phyloP scores from a whole-genome alignment of 106 monocot genomes.

The Hemerocallis citrina region DNA sequence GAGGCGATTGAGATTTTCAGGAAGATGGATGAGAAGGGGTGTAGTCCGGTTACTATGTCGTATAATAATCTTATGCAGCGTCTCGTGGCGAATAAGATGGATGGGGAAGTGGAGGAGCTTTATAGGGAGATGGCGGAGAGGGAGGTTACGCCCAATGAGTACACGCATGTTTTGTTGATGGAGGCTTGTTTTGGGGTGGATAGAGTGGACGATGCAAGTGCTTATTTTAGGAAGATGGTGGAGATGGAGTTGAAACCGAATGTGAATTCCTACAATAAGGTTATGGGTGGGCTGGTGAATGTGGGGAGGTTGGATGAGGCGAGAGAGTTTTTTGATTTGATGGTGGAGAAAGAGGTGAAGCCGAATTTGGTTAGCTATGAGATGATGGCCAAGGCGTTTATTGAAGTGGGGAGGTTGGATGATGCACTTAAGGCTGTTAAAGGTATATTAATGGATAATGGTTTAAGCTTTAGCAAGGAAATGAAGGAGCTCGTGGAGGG shows the following conservation, averaged over 20 bases:
- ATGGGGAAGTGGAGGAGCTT: slow-evolving; percentile 44
- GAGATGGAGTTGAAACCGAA: slow-evolving; percentile 62
- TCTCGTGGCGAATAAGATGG: slow-evolving; percentile 39
- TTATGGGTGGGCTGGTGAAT: slow-evolving; percentile 52
- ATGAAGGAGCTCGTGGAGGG: slow-evolving; percentile 65
- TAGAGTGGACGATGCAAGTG: slow-evolving; percentile 51
- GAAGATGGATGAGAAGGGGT: slow-evolving; percentile 62
- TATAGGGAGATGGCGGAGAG: slow-evolving; percentile 65
- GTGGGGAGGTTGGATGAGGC: slow-evolving; percentile 57
- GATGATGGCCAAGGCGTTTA: slow-evolving; percentile 40
- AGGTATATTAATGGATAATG: slow-evolving; percentile 58
- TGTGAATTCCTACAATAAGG: slow-evolving; percentile 59
- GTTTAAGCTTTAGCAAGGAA: slow-evolving; percentile 34
- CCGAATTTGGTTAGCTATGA: slow-evolving; percentile 65
- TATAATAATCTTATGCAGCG: slow-evolving; percentile 85
- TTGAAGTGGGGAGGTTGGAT: slow-evolving; percentile 39
- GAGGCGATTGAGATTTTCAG: slow-evolving; percentile 62
- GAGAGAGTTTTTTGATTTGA: slow-evolving; percentile 46
- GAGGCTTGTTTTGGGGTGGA: slow-evolving; percentile 58
- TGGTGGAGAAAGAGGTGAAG: slow-evolving; percentile 69
- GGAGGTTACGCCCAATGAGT: slow-evolving; percentile 63
- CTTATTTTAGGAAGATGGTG: slow-evolving; percentile 69
- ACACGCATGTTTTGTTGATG: slow-evolving; percentile 62
- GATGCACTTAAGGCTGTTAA: slow-evolving; percentile 55
- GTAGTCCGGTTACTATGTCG: slow-evolving; percentile 52